Base-by-base conservation (phyloP, 208 protist species). In the Herpetomonas samuelpessoai region DNA sequence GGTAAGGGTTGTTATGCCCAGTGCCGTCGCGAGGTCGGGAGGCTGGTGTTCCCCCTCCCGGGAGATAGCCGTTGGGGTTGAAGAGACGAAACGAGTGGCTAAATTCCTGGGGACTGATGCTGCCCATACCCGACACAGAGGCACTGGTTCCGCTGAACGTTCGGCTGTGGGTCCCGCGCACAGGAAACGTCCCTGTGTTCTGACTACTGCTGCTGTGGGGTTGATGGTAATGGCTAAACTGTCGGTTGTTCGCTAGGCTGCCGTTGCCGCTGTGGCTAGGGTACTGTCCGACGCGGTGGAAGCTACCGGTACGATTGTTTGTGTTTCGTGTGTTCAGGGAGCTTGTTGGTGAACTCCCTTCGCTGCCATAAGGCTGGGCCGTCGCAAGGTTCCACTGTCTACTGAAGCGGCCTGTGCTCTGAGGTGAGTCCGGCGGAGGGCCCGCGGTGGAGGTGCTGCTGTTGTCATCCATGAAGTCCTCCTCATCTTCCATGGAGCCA, bases 381-480 rank as follows among this genome's bases (percentile, higher is more conserved):
- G 46, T 54, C 9, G 41, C 25, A 3, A 48, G 18, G 30, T 48
- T 49, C 48, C 30, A 62, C 19, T 14, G 66, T 4, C 76, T 59
- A 9, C 56, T 51, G 35, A 88, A 88, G 22, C 79, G 79, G 1
- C 80, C 84, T 2, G 81, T 91, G 45, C 65, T 76, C 7, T 52
- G 51, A 7, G 73, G 75, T 7, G 69, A 81, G 14, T 88, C 78
- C 0, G 81, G 78, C 41, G 79, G 82, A 2, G 88, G 88, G 10
- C 88, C 88, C 3, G 84, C 88, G 2, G 88, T 94, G 22, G 88
- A 91, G 10, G 82, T 88, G 65, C 83, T 91, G 48, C 83, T 94
- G 44, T 81, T 69, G 39, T 65, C 55, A 24, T 74, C 57, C 16
- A 61, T 61, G 49, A 73, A 79, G 31, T 81, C 75, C 21, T 82